phyloP scores from a whole-genome alignment of 2,329 filamentous ascomycete species.

The Ophiostoma ulmi region DNA sequence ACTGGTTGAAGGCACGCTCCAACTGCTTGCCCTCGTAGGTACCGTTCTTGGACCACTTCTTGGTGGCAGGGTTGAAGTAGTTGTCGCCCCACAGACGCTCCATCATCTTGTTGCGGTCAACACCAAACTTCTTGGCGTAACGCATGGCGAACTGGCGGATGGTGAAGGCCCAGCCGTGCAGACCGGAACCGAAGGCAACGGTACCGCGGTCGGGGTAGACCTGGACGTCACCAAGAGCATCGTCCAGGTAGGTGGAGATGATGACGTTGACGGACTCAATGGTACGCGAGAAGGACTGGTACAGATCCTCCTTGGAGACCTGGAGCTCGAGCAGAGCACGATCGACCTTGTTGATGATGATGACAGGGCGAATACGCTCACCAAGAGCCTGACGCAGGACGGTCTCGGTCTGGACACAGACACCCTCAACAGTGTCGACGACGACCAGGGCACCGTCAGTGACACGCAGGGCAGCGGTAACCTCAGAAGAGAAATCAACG shows the following conservation, averaged over 20 bases:
- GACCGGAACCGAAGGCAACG: slow-evolving; percentile 98
- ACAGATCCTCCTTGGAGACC: slow-evolving; percentile 97
- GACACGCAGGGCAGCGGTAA: slow-evolving; percentile 98
- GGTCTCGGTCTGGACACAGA: slow-evolving; percentile 99
- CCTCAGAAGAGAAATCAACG: slow-evolving; percentile 99
- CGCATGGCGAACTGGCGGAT: slow-evolving; percentile 92
- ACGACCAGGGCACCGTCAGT: slow-evolving; percentile 99
- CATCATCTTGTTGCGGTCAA: slow-evolving; percentile 99
- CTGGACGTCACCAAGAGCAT: slow-evolving; percentile 93
- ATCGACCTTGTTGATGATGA: slow-evolving; percentile 99
- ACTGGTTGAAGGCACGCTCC: slow-evolving; percentile 98
- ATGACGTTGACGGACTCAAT: slow-evolving; percentile 99
- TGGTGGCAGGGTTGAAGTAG: slow-evolving; percentile 99
- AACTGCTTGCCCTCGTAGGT: slow-evolving; percentile 80
- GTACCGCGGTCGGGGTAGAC: slow-evolving; percentile 97
- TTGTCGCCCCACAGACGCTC: slow-evolving; percentile 99
- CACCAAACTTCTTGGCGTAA: slow-evolving; percentile 99
- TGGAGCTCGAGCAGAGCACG: slow-evolving; percentile 98
- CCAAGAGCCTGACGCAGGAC: slow-evolving; percentile 97
- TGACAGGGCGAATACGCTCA: slow-evolving; percentile 99
- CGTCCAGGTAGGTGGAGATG: slow-evolving; percentile 98
- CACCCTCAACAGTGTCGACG: slow-evolving; percentile 99
- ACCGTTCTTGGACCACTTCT: slow-evolving; percentile 96
- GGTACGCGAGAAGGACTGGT: slow-evolving; percentile 99
- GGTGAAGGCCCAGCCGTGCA: slow-evolving; percentile 99